Evolutionary conservation across 306 rosid species (phyloP), one percentile per base, ranked within the genome.

Genomic region (Gynostemma pentaphyllum): DNA sequence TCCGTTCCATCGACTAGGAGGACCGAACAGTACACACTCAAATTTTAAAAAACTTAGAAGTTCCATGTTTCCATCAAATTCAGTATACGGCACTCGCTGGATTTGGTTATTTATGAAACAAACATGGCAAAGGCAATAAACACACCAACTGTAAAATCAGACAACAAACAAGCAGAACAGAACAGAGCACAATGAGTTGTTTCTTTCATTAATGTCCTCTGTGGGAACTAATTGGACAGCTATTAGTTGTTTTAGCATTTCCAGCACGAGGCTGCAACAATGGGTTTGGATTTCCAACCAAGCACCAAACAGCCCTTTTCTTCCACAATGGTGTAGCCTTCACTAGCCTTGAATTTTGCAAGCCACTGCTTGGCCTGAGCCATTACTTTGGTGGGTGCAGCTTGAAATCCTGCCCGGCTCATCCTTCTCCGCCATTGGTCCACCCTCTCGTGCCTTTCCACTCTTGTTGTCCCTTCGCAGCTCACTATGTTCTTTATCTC

Each of bases 401-500:
- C 89, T 62, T 83, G 89, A 71, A 87, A 91, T 39, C 97, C 95
- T 0, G 96, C 95, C 28, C 87, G 69, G 72, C 97, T 87, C 95
- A 87, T 86, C 71, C 97, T 83, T 67, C 96, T 69, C 1, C 89
- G 59, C 97, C 97, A 87, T 63, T 91, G 96, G 22, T 91, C 92
- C 68, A 82, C 83, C 56, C 80, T 85, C 81, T 91, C 95, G n/a
- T 91, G 97, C 77, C 97, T 83, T 64, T 91, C 97, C 72, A 91
- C 84, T 14, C 97, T 82, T 27, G 77, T 73, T 2, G 87, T 81
- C 14, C 97, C 96, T 77, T 91, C 97, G 27, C 89, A 83, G 74
- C 97, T 87, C 80, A 87, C 91, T 57, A 87, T 91, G 75, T 91
- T 91, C 81, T 87, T 85, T 53, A 85, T 91, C 89, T 91, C 97